A percentile compares a stretch with the other conserved stretches of the same genome.
phyloP scores from a whole-genome alignment of 192 early-diverging fungal genomes.

The Coemansia sp. region DNA sequence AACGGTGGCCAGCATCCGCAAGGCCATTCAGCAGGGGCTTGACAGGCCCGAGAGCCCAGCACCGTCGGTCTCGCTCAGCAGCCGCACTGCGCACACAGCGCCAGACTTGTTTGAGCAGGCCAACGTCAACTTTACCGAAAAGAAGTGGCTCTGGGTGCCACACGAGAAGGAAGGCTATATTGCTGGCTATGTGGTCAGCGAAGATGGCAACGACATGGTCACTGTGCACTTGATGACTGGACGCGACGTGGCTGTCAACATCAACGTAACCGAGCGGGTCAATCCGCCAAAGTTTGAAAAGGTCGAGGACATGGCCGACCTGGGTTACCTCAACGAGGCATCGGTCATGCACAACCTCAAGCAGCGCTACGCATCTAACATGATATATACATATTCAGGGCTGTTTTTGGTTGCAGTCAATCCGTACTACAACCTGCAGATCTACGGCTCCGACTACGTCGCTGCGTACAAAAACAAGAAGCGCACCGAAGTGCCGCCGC shows the following conservation, averaged over 20 bases:
- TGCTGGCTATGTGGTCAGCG: constrained; percentile 72
- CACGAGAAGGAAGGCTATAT: constrained; percentile 90
- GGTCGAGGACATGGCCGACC: constrained; percentile 97
- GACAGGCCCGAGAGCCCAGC: constrained; percentile 46
- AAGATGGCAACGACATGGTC: constrained; percentile 66
- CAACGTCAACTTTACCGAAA: constrained; percentile 82
- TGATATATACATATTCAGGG: constrained; percentile 99
- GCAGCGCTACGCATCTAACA: constrained; percentile 82
- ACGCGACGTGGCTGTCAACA: constrained; percentile 66
- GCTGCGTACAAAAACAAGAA: constrained; percentile 66
- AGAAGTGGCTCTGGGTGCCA: constrained; percentile 97
- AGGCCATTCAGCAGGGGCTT: constrained; percentile 52
- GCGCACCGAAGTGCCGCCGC: constrained; percentile 73
- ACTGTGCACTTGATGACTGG: constrained; percentile 76
- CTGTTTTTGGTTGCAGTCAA: constrained; percentile 98
- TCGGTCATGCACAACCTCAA: constrained; percentile 97
- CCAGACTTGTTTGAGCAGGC: constrained; percentile 55
- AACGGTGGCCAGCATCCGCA: constrained; percentile 52
- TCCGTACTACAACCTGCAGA: constrained; percentile 88
- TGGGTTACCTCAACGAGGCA: constrained; percentile 95
- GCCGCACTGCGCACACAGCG: constrained; percentile 31
- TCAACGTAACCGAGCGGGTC: constrained; percentile 90
- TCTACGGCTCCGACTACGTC: constrained; percentile 76
- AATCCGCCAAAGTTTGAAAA: constrained; percentile 99
- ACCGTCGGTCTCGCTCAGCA: constrained; percentile 32